phyloP scores from a whole-genome alignment of 208 protist genomes.

The Novymonas esmeraldas region DNA sequence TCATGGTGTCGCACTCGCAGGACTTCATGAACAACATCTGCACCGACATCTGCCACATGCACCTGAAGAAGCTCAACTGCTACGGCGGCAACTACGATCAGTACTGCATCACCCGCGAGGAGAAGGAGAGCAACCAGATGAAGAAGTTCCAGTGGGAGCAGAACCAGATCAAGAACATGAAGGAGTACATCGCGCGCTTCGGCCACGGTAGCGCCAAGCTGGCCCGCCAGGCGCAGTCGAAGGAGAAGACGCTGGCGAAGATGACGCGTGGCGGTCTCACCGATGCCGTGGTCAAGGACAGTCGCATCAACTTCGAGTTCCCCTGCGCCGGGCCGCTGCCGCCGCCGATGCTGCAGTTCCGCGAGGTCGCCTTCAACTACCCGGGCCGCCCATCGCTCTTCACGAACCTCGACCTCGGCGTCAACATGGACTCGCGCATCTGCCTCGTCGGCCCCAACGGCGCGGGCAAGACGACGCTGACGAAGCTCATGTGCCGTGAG shows the following conservation, averaged over 20 bases:
- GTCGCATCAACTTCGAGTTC: slow-evolving; percentile 85
- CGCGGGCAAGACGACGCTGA: slow-evolving; percentile 97
- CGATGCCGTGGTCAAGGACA: slow-evolving; percentile 85
- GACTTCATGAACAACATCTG: slow-evolving; percentile 98
- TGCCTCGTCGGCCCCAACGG: slow-evolving; percentile 97
- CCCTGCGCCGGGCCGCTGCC: slow-evolving; percentile 81
- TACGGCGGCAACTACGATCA: slow-evolving; percentile 97
- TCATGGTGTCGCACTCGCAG: slow-evolving; percentile 96
- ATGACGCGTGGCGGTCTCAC: slow-evolving; percentile 96
- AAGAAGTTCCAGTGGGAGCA: slow-evolving; percentile 97
- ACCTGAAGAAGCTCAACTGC: slow-evolving; percentile 83
- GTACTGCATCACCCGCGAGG: slow-evolving; percentile 92
- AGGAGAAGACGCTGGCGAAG: slow-evolving; percentile 95
- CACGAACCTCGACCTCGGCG: slow-evolving; percentile 91
- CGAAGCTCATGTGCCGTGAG: slow-evolving; percentile 95
- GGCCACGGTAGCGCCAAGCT: slow-evolving; percentile 96
- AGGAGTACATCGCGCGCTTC: slow-evolving; percentile 97
- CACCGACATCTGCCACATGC: slow-evolving; percentile 96
- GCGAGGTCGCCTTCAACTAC: slow-evolving; percentile 93
- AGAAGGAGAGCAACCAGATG: slow-evolving; percentile 96
- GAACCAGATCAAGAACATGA: slow-evolving; percentile 97
- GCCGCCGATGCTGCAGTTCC: slow-evolving; percentile 95
- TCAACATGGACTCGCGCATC: slow-evolving; percentile 96
- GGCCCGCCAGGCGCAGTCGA: slow-evolving; percentile 94
- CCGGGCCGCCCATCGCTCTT: slow-evolving; percentile 88